Conservation (phyloP, 805 yeast genomes). For the Grigorovia yakushimaensis region DNA sequence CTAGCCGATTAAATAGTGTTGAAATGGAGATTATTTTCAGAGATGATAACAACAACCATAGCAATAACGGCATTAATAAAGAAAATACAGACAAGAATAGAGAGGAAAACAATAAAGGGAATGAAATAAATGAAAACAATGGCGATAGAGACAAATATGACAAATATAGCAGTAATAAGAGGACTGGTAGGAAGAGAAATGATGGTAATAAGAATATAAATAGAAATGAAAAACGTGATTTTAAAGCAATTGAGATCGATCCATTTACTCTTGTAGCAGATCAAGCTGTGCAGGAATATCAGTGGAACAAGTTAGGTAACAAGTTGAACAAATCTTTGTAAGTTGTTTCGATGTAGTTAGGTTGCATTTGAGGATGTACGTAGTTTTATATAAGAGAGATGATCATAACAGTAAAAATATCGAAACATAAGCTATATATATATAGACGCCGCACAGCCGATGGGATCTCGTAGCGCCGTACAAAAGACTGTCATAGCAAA, state of each 20-base stretch:
- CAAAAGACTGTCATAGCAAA: too few relatives aligned
- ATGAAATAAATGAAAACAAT: too few relatives aligned
- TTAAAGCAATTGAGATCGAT: background rate
- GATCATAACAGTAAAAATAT: too few relatives aligned
- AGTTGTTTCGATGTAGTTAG: background rate
- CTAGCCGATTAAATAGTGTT: background rate
- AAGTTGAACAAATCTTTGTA: background rate
- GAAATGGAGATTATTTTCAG: background rate
- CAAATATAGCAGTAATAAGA: too few relatives aligned
- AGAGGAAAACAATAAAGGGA: too few relatives aligned
- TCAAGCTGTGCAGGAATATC: background rate
- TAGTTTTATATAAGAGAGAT: too few relatives aligned
- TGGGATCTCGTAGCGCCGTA: too few relatives aligned
- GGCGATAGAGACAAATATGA: too few relatives aligned
- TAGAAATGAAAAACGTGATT: background rate
- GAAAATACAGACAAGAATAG: background rate
- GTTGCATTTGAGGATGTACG: background rate
- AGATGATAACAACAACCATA: background rate
- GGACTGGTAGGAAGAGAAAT: too few relatives aligned
- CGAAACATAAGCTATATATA: too few relatives aligned
- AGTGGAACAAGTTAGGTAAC: background rate
- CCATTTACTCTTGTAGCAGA: background rate
- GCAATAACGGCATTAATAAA: background rate
- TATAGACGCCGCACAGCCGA: too few relatives aligned
- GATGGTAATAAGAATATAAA: too few relatives aligned